Evolutionary conservation across 257 asterid species (phyloP).

Genomic region (Orobanche coerulescens): DNA sequence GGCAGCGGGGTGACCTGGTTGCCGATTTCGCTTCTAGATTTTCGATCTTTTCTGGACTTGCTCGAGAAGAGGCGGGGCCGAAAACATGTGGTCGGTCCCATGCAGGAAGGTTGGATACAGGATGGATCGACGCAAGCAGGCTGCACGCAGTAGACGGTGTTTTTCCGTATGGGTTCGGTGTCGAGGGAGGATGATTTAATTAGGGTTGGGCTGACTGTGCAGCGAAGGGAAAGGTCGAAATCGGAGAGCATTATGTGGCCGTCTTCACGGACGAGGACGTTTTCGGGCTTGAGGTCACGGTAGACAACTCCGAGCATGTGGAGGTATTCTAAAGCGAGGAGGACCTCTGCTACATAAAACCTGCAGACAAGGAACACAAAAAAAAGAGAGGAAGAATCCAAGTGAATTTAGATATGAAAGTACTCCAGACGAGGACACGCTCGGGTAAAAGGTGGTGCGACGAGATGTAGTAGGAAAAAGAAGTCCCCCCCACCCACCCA

Average conservation of each 20-base stretch:
- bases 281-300: constrained; percentile 58
- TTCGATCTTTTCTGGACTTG: constrained; percentile 43
- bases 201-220: constrained; percentile 51
- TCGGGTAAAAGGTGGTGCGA: no score
- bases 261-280: constrained; percentile 52
- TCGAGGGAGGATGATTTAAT: constrained; percentile 35
- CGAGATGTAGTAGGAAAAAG: no score
- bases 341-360: constrained; percentile 57
- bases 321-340: constrained; percentile 49
- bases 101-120: constrained; percentile 42
- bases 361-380: constrained; percentile 21
- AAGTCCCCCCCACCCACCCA: no score
- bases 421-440: no score
- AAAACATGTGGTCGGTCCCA: constrained; percentile 49
- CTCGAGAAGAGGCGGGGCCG: constrained; percentile 45
- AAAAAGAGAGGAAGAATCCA: background rate
- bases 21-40: constrained; percentile 36
- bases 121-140: constrained; percentile 49
- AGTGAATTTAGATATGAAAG: background rate
- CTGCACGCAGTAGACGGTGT: constrained; percentile 35
- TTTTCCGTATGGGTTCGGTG: constrained; percentile 24
- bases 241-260: constrained; percentile 57
- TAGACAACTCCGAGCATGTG: constrained; percentile 63
- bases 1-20: constrained; percentile 54
- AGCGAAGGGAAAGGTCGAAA: constrained; percentile 52